Base-by-base conservation (phyloP, 2,329 filamentous ascomycete genomes). In the Capronia coronata region DNA sequence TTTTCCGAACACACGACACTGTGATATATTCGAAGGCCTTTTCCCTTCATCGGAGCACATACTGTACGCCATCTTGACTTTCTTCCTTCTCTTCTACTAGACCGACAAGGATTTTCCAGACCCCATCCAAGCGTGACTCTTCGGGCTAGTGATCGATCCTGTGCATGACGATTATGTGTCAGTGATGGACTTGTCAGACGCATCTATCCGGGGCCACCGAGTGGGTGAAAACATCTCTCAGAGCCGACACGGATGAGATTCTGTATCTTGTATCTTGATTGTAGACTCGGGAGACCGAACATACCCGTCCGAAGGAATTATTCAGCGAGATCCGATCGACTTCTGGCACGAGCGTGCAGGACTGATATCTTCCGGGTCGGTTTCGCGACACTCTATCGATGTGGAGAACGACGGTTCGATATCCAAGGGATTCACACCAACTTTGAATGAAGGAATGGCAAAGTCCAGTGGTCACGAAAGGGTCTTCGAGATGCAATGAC, bases 31-130 rank as follows among this genome's bases (percentile, higher is more conserved):
- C 34, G 43, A 18, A n/a, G 25, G 2, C 29, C n/a, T 23, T 39
- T 23, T 40, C 38, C 18, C 27, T 19, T 14, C 35, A 21, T 39
- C 23, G 29, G 19, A 47, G 29, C 34, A 51, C 52, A 46, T 58
- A 55, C 52, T 53, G 49, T 52, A 51, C 43, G 55, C 54, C 55
- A 58, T 58, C 35, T 45, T 53, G 43, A 19, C 41, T 14, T 22
- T 27, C 38, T 30, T 43, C 49, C 46, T 45, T 18, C 49, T 51
- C 38, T 51, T 51, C 38, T 55, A 46, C 19, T 29, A 16, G 38
- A 41, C 41, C 35, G 42, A 41, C 30, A 46, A 49, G 42, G 48
- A 46, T 46, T 46, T 55, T 46, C 42, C 32, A 32, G 21, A 16
- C 48, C 38, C 38, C 45, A 46, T 49, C 42, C 51, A 46, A 42